Evolutionary conservation across 208 protist species (phyloP).

Genomic region (Phytomonas sp.): DNA sequence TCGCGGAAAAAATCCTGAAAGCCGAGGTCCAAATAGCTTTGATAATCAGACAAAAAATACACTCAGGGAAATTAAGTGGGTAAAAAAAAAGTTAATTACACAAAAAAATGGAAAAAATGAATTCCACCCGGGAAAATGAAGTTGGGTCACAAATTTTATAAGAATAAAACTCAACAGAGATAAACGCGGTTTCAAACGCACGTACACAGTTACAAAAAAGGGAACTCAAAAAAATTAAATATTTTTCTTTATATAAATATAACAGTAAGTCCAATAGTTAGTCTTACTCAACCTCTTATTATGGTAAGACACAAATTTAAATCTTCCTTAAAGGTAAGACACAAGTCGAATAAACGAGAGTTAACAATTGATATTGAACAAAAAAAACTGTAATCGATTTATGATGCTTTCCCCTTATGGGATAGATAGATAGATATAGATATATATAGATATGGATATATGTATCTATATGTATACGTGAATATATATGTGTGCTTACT

Average conservation of each 20-base stretch:
- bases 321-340: background rate
- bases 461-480: constrained; percentile 5
- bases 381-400: no score
- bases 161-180: background rate
- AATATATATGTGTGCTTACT: constrained; percentile 6
- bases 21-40: no score
- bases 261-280: constrained; percentile 1
- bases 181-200: background rate
- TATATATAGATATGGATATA: constrained; percentile 8
- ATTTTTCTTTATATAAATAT: constrained; percentile 7
- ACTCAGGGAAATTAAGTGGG: no score
- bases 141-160: background rate
- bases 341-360: no score
- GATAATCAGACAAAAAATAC: no score
- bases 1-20: no score
- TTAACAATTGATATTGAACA: no score
- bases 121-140: no score
- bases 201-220: constrained; percentile 3
- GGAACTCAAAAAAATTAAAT: constrained; percentile 8
- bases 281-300: constrained; percentile 7
- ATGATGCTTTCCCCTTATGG: no score
- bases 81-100: background rate
- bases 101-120: background rate
- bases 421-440: constrained; percentile 16
- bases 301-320: background rate